phyloP scores from a whole-genome alignment of 306 rosid genomes.

The Mimosa pudica region DNA sequence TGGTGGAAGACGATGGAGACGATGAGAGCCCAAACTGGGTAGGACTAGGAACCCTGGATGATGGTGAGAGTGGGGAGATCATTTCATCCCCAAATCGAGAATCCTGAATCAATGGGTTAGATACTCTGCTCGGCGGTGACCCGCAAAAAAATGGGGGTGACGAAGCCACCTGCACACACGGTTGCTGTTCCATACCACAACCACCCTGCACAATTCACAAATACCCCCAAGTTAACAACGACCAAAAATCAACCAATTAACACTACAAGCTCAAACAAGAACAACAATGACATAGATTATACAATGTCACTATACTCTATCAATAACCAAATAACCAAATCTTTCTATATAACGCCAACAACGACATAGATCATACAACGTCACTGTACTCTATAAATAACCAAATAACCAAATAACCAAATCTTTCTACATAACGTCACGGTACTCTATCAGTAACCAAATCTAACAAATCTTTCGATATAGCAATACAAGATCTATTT shows the following conservation, averaged over 20 bases:
- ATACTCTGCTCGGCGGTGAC: conserved; percentile 98
- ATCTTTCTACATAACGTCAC: too few relatives aligned
- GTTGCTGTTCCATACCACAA: conserved; percentile 57
- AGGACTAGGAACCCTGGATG: conserved; percentile 46
- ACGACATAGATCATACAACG: too few relatives aligned
- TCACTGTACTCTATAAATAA: too few relatives aligned
- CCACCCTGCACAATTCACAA: conserved; percentile 51
- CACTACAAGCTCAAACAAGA: background rate
- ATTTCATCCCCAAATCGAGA: conserved; percentile 84
- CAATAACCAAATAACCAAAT: too few relatives aligned
- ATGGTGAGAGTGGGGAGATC: conserved; percentile 46
- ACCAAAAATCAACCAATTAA: background rate
- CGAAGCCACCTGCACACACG: conserved; percentile 56
- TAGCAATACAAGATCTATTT: background rate
- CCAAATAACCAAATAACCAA: too few relatives aligned
- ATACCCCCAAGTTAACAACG: background rate
- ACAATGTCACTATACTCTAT: too few relatives aligned
- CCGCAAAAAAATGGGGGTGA: conserved; percentile 92
- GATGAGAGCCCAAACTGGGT: conserved; percentile 47
- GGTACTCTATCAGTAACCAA: too few relatives aligned
- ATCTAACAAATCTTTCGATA: too few relatives aligned
- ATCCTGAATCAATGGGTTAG: conserved; percentile 92
- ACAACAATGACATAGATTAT: too few relatives aligned
- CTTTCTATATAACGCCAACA: too few relatives aligned
- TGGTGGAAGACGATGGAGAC: conserved; percentile 59